phyloP scores from a whole-genome alignment of 345 rosid genomes.

The Mercurialis annua region DNA sequence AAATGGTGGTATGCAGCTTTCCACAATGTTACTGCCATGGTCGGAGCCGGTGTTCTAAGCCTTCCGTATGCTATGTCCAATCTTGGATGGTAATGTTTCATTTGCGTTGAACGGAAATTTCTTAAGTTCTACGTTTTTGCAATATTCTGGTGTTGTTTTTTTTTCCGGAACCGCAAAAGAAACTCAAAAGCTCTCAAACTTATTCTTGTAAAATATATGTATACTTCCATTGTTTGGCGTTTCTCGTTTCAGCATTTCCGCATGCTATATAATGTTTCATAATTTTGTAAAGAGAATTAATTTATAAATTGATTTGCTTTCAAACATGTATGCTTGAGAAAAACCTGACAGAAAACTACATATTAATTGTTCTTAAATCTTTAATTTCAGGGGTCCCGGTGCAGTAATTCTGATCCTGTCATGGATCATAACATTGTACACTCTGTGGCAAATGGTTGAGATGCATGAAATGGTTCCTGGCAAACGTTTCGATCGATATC shows the following conservation, averaged over 20 bases:
- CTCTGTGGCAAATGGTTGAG: conserved; percentile 36
- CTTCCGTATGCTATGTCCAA: conserved; percentile 32
- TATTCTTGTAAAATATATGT: too few species aligned
- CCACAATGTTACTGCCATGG: conserved; percentile 37
- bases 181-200: too few species aligned
- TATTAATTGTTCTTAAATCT: too few species aligned
- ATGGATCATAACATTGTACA: conserved; percentile 29
- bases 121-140: too few species aligned
- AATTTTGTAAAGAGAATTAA: too few species aligned
- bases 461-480: conserved; percentile 37
- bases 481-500: conserved; percentile 31
- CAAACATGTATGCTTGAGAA: neutral
- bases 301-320: neutral
- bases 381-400: conserved; percentile 29
- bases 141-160: too few species aligned
- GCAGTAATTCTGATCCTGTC: conserved; percentile 19
- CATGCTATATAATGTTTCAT: neutral
- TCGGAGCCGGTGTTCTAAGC: conserved; percentile 36
- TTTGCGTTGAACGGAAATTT: too few species aligned
- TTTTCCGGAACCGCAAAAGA: too few species aligned
- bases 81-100: conserved; percentile 26
- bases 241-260: too few species aligned
- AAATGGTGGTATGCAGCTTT: conserved; percentile 35
- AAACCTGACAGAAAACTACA: neutral
- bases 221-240: too few species aligned